Evolutionary conservation across 1,139 yeast species (phyloP), one percentile per base, ranked within the genome.

Genomic region (Debaryomyces coudertii): DNA sequence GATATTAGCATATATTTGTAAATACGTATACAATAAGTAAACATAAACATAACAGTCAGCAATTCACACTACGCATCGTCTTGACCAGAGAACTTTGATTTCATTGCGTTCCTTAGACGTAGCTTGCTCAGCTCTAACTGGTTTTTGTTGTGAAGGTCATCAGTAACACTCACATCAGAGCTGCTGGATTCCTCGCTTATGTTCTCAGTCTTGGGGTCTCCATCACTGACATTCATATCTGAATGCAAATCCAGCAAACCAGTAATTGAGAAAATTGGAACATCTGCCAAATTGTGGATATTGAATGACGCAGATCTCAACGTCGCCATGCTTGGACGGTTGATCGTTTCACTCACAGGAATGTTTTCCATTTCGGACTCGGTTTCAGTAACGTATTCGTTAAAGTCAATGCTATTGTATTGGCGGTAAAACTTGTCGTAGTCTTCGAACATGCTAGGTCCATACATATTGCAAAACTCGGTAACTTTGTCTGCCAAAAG

Each of bases 401-500:
- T 47, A 7, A 35, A 22, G 2, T 47, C 53, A 7, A 42, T 33
- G 8, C 53, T 51, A 45, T 63, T 63, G 53, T 66, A 68, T 45
- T 62, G 58, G 15, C 57, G 47, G 55, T 71, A 71, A 43, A 74
- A 65, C 36, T 60, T 55, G 33, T 65, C 65, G 50, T 64, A 73
- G 62, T 90, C 96, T 9, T 90, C 89, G 70, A 83, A 90, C 51
- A 90, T 65, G 54, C 79, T 77, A 0, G 96, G 95, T 0, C 96
- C 96, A 47, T 83, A 76, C 42, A 77, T 78, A 58, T 87, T 83
- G 51, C 90, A 87, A 22, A 83, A 72, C 29, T 80, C 82, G 11
- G 89, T 81, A 37, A 90, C 87, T 50, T 81, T 78, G 35, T 63
- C 66, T 2, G 86, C 78, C 46, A 90, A 71, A 40, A 69, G 72